Conservation (phyloP, 306 rosid species). For the Prunus dulcis region DNA sequence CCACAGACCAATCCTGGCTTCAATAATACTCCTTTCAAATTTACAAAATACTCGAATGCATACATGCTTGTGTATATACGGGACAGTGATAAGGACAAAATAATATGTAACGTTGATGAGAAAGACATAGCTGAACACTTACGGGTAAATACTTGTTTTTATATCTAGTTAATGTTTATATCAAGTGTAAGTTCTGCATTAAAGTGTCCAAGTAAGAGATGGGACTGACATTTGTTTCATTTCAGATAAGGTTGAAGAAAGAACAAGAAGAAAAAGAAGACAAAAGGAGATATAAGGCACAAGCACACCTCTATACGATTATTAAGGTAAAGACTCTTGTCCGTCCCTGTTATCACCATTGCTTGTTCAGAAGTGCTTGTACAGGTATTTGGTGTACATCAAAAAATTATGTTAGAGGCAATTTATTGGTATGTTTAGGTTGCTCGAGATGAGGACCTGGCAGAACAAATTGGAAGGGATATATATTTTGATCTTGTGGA, state of each 20-base stretch:
- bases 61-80: conserved; percentile 97
- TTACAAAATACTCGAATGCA: conserved; percentile 86
- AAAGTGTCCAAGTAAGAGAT: conserved; percentile 11
- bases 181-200: background rate
- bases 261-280: conserved; percentile 88
- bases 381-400: background rate
- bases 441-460: conserved; percentile 79
- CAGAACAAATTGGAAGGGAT: conserved; percentile 73
- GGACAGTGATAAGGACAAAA: conserved; percentile 83
- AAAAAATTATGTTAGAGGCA: background rate
- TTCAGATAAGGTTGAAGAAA: conserved; percentile 76
- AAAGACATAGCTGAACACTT: conserved; percentile 83
- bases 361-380: conserved; percentile 4
- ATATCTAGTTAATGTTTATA: background rate
- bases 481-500: conserved; percentile 90
- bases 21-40: conserved; percentile 81
- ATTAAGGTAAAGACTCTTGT: conserved; percentile 53
- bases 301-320: conserved; percentile 83
- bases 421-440: conserved; percentile 46
- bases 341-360: background rate
- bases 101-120: conserved; percentile 86
- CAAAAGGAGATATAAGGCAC: conserved; percentile 81
- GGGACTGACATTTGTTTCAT: conserved; percentile 12
- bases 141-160: conserved; percentile 46
- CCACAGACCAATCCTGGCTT: conserved; percentile 87